Conservation (phyloP, 306 rosid genomes). For the Cajanus cajan region DNA sequence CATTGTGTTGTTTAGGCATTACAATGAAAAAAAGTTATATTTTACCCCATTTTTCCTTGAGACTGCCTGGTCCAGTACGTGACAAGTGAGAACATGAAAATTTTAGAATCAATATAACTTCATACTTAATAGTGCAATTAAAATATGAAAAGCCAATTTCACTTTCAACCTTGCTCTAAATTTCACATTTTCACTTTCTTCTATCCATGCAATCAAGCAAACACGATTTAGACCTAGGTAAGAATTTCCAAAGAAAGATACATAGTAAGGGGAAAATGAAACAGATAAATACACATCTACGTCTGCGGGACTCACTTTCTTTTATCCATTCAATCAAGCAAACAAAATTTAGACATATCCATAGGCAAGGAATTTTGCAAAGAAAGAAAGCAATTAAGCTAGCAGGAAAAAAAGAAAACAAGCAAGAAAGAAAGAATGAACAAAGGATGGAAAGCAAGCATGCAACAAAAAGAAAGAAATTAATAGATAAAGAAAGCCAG, state of each 20-base stretch:
- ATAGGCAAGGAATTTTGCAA: not conserved
- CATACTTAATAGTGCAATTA: not conserved
- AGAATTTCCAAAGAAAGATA: not conserved
- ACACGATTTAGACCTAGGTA: not conserved
- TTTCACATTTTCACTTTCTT: slow-evolving; percentile 3
- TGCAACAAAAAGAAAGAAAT: no score
- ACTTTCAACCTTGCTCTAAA: not conserved
- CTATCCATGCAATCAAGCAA: not conserved
- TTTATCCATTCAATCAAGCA: not conserved
- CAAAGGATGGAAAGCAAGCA: no score
- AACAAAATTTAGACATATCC: not conserved
- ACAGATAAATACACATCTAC: not conserved
- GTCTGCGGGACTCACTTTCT: not conserved
- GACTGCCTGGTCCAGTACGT: not conserved
- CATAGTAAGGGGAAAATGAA: not conserved
- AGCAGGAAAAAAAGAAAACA: no score
- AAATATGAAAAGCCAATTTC: not conserved
- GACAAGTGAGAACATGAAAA: not conserved
- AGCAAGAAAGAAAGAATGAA: no score
- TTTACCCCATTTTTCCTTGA: not conserved
- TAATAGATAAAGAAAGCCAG: no score
- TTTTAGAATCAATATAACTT: not conserved
- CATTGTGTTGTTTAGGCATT: not conserved
- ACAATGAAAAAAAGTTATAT: not conserved
- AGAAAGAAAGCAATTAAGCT: not conserved